Evolutionary conservation across 1,284 basidiomycete genomes (phyloP).

Genomic region (Neotropicomus parvogracilis): DNA sequence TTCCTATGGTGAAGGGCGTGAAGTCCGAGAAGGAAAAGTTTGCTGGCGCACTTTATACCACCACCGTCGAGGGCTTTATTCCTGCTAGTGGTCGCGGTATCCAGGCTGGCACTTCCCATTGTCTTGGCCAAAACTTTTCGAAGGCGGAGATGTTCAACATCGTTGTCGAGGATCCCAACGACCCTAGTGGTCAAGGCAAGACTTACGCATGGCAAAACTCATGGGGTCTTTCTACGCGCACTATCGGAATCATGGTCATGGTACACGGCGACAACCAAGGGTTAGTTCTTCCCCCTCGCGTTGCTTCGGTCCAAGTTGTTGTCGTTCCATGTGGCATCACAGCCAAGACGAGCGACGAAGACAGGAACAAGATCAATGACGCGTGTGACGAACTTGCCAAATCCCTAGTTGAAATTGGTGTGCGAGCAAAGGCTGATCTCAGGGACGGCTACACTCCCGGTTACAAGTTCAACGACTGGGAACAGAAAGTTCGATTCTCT

Average conservation of each 20-base stretch:
- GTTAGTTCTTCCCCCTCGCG: slow-evolving; percentile 91
- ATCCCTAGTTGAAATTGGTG: slow-evolving; percentile 65
- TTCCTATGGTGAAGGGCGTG: slow-evolving; percentile 94
- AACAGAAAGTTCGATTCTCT: slow-evolving; percentile 71
- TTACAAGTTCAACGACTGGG: slow-evolving; percentile 99
- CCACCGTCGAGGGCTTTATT: slow-evolving; percentile 97
- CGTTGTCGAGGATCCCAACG: slow-evolving; percentile 89
- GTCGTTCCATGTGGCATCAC: slow-evolving; percentile 93
- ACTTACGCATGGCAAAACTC: slow-evolving; percentile 96
- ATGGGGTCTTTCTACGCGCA: slow-evolving; percentile 96
- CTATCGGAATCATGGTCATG: slow-evolving; percentile 99
- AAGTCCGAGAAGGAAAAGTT: slow-evolving; percentile 99
- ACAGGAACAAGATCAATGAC: slow-evolving; percentile 73
- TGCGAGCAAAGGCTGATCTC: slow-evolving; percentile 88
- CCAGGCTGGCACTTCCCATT: slow-evolving; percentile 97
- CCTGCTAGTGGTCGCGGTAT: slow-evolving; percentile 97
- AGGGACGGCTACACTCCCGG: slow-evolving; percentile 96
- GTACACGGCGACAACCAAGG: slow-evolving; percentile 98
- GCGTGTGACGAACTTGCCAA: slow-evolving; percentile 75
- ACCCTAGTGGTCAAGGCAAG: slow-evolving; percentile 65
- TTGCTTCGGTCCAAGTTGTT: slow-evolving; percentile 89
- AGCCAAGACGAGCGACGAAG: slow-evolving; percentile 70
- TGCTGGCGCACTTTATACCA: slow-evolving; percentile 96
- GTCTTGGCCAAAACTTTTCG: slow-evolving; percentile 98
- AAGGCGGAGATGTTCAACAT: slow-evolving; percentile 97